These are phyloP conservation scores for Botryotinia globosa DNA, from an alignment of 2,329 filamentous ascomycete species.

Conservation along the genomic window DNA sequence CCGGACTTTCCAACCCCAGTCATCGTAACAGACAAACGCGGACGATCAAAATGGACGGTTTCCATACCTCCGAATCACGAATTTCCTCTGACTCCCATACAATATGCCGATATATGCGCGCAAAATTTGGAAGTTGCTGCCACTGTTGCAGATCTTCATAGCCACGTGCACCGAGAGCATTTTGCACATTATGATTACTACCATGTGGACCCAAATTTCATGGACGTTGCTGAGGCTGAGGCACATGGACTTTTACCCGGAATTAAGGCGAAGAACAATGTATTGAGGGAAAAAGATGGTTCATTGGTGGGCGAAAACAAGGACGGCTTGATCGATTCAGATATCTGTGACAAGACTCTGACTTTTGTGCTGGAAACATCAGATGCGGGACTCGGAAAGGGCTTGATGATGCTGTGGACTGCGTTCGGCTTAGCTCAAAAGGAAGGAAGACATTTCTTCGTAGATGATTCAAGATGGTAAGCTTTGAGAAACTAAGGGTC, in stretches of 20 bases:
- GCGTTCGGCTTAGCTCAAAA: constrained; percentile 75
- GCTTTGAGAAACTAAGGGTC: constrained; percentile 19
- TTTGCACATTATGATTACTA: constrained; percentile 54
- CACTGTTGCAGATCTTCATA: constrained; percentile 53
- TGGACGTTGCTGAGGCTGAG: constrained; percentile 74
- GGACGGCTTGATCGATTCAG: constrained; percentile 45
- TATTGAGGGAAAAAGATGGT: constrained; percentile 35
- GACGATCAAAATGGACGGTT: constrained; percentile 73
- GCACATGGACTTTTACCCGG: constrained; percentile 55
- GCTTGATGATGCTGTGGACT: constrained; percentile 77
- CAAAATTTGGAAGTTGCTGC: constrained; percentile 64
- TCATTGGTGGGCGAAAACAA: constrained; percentile 49
- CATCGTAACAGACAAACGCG: constrained; percentile 62
- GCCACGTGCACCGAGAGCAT: constrained; percentile 44
- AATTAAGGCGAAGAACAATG: constrained; percentile 38
- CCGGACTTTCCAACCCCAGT: constrained; percentile 72
- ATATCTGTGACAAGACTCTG: constrained; percentile 66
- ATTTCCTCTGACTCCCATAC: constrained; percentile 64
- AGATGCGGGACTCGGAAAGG: constrained; percentile 74
- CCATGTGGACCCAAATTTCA: constrained; percentile 62
- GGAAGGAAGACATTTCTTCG: constrained; percentile 74
- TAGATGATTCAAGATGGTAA: constrained; percentile 76
- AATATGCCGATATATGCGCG: constrained; percentile 68
- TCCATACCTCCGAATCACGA: constrained; percentile 65
- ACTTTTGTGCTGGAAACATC: constrained; percentile 74